Conservation (phyloP, 106 monocot genomes). For the Hemerocallis citrina region DNA sequence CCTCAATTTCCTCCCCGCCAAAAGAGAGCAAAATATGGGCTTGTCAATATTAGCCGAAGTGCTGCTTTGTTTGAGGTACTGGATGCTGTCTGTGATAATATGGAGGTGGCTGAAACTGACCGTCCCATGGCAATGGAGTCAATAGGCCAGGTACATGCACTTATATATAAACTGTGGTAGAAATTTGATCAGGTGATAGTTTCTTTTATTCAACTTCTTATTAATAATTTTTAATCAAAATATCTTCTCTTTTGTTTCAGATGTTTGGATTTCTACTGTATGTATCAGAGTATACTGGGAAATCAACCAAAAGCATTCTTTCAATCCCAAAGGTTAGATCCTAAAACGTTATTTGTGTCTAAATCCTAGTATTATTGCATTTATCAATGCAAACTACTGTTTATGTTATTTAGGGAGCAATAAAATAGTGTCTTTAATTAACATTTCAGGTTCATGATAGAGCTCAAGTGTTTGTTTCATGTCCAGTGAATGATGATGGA, state of each 20-base stretch:
- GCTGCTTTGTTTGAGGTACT: slow-evolving; percentile 59
- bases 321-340: slow-evolving; percentile 77
- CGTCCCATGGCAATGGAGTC: slow-evolving; percentile 76
- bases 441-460: slow-evolving; percentile 84
- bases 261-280: slow-evolving; percentile 90
- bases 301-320: slow-evolving; percentile 26
- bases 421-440: not conserved
- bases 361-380: not conserved
- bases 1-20: slow-evolving; percentile 56
- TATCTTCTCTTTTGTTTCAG: slow-evolving; percentile 32
- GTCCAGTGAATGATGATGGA: slow-evolving; percentile 25
- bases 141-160: slow-evolving; percentile 61
- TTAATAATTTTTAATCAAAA: not conserved
- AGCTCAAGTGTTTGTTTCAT: slow-evolving; percentile 92
- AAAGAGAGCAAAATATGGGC: slow-evolving; percentile 43
- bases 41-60: slow-evolving; percentile 37
- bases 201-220: not conserved
- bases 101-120: slow-evolving; percentile 34
- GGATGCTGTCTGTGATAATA: slow-evolving; percentile 34
- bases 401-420: not conserved
- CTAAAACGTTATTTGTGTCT: not conserved
- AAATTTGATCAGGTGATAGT: not conserved
- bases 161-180: not conserved
- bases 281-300: slow-evolving; percentile 45
- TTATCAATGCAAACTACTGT: not conserved